Evolutionary conservation across 305 asterid genomes (phyloP), one percentile per base, ranked within the genome.

Genomic region (Andrographis paniculata): DNA sequence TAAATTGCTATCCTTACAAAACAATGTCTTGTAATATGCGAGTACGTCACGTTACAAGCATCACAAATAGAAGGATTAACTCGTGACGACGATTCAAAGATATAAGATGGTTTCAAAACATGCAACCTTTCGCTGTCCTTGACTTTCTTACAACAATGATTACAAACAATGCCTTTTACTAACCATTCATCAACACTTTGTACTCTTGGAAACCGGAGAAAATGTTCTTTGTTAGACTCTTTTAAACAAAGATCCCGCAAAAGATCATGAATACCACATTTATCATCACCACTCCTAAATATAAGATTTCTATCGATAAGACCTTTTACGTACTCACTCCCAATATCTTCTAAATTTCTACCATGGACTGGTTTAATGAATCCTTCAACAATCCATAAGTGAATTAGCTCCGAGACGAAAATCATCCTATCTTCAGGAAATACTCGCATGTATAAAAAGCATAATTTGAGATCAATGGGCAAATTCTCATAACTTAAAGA

Each of bases 391-490:
- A 49, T 11, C 55, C 55, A 49, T 3, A 8, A 31, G 12, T 2
- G 3, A 9, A 49, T 49, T 30, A 49, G 17, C 1, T 16, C 1
- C 1, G 16, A 4, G 12, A n/a, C 55, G 1, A 3, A 2, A 13
- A 49, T 49, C 16, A 0, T 48, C 1, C 2, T 17, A 35, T 49
- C 55, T 11, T 49, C 55, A 8, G 19, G 1, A 33, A 14, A 49
- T 2, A 16, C 17, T 49, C 55, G 18, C 14, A 35, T 1, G 24
- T 31, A 17, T 1, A 49, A 20, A 12, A 49, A 30, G n/a, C 1
- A 30, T 13, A 43, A 38, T 16, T 49, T 49, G 15, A 3, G 55
- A 49, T 31, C 43, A 17, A 49, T 35, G 1, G 42, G 42, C 55
- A 31, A 31, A 19, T 8, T 22, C 10, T 15, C 3, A 17, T 48